Evolutionary conservation across 2,329 filamentous ascomycete species (phyloP), one percentile per base, ranked within the genome.

Genomic region (Massarina eburnea): DNA sequence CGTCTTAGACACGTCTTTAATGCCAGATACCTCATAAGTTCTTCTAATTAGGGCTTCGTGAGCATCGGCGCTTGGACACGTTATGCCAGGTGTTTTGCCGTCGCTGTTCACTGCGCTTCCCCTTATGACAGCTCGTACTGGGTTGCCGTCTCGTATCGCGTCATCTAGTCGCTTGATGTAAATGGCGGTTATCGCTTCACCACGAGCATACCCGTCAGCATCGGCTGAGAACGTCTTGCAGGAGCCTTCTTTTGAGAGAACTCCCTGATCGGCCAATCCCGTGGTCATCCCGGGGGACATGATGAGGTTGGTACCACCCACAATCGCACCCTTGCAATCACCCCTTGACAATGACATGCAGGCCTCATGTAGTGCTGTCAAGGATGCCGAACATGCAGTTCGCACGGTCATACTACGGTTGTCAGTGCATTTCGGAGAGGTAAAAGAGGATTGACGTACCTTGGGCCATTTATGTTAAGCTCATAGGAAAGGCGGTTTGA

Each of bases 141-240:
- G 71, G 53, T 84, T 79, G 14, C 79, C 78, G 52, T 81, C 78
- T 3, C 69, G 66, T 2, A 85, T 47, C 0, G 83, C 83, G 57
- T 80, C 77, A 7, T 68, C 64, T 0, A 86, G 67, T 1, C 71
- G 73, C 66, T 85, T 85, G 9, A 85, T 56, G 19, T 82, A 63
- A 1, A 85, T 52, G 8, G 79, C 73, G 0, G 73, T 78, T 18
- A 58, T 14, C 12, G 34, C 60, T 21, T 64, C 60, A 1, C 40
- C 58, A 0, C 56, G 39, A 7, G 42, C 59, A 43, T 56, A 62
- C 1, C 60, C 59, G 30, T 61, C 35, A 1, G 59, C 59, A 8
- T 43, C 22, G 1, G 49, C 47, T 19, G 37, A 39, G 22, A 62
- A 62, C 1, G 49, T 46, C 4, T 52, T 49, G 21, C 49, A 62